Evolutionary conservation across 495 filamentous ascomycete genomes (phyloP).

Genomic region (Podospora fimiseda): DNA sequence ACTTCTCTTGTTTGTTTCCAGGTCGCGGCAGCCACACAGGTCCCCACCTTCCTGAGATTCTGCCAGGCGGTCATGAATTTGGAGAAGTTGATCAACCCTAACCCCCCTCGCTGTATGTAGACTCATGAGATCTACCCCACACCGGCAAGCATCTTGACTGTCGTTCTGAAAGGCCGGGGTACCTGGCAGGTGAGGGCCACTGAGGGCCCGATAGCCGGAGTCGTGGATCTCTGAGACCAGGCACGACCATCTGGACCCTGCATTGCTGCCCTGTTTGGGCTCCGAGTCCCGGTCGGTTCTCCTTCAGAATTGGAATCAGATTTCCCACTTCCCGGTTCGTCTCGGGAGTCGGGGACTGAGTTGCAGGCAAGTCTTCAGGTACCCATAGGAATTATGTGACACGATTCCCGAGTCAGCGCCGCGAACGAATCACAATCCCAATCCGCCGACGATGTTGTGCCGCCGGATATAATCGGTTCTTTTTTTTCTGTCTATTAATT

Average conservation of each 20-base stretch:
- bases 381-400: not conserved
- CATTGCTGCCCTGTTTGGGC: not conserved
- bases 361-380: not conserved
- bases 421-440: conserved; percentile 6
- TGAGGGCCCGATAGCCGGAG: not conserved
- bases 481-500: not conserved
- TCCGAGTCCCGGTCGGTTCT: conserved; percentile 1
- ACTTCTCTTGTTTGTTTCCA: too few species aligned
- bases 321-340: not conserved
- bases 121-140: too few species aligned
- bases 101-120: not conserved
- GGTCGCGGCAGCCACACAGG: too few species aligned
- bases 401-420: not conserved
- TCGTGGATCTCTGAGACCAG: not conserved
- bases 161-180: not conserved
- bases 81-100: not conserved
- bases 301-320: not conserved
- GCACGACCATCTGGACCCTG: not conserved
- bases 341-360: not conserved
- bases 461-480: conserved; percentile 20
- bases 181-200: not conserved
- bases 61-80: conserved; percentile 13
- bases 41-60: too few species aligned
- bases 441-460: too few species aligned
- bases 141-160: not conserved